Conservation (phyloP, 345 rosid genomes). For the Schrenkiella parvula region DNA sequence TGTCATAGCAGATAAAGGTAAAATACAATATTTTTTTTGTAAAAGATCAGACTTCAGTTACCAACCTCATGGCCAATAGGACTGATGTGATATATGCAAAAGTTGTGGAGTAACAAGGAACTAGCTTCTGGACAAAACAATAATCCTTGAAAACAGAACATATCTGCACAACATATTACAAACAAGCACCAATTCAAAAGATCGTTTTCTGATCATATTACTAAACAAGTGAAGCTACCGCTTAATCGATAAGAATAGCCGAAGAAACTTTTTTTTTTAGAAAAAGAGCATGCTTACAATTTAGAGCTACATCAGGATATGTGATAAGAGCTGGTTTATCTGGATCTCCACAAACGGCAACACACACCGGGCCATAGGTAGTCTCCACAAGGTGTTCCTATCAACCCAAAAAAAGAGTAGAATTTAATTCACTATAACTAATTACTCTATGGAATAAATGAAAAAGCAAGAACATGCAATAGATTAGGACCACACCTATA, state of each 20-base stretch:
- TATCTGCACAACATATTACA: constrained; percentile 46
- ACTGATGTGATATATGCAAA: constrained; percentile 92
- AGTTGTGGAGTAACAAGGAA: constrained; percentile 88
- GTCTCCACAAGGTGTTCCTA: constrained; percentile 78
- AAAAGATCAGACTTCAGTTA: constrained; percentile 25
- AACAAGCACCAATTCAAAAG: background rate
- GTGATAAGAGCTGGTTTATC: constrained; percentile 96
- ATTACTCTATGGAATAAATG: constrained; percentile 15
- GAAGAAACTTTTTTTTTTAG: too few relatives aligned
- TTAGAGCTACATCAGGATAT: constrained; percentile 88
- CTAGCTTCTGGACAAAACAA: constrained; percentile 87
- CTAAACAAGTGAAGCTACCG: background rate
- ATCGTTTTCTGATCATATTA: background rate
- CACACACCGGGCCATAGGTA: constrained; percentile 59
- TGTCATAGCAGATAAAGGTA: background rate
- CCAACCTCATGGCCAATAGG: constrained; percentile 99
- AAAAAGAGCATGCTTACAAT: constrained; percentile 47
- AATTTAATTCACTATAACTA: constrained; percentile 18
- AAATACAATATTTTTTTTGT: background rate
- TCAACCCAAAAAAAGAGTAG: background rate
- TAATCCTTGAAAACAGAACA: constrained; percentile 87
- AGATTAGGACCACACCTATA: constrained; percentile 21
- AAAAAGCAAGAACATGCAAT: constrained; percentile 18
- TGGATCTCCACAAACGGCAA: constrained; percentile 83
- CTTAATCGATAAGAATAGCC: background rate